Conservation (phyloP, 208 protist species). For the Crithidia expoeki region DNA sequence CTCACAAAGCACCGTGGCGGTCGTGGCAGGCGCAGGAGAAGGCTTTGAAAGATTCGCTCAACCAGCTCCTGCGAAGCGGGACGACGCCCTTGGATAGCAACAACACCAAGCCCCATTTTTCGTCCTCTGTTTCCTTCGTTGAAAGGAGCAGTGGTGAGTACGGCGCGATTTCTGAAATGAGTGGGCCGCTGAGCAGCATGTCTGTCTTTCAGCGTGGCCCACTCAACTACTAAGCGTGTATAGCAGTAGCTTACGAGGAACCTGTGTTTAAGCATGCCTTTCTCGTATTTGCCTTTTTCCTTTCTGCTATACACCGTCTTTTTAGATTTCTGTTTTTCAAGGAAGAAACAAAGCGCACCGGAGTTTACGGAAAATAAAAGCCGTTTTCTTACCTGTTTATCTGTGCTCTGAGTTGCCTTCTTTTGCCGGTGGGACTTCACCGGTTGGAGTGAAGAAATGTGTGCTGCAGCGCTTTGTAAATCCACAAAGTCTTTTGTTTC, state of each 20-base stretch:
- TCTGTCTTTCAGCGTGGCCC: slow-evolving; percentile 4
- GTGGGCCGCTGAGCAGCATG: slow-evolving; percentile 28
- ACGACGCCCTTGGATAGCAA: not conserved
- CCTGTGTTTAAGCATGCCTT: not conserved
- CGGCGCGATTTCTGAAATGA: not conserved
- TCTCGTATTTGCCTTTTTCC: too few relatives aligned
- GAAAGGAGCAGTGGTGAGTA: slow-evolving; percentile 6
- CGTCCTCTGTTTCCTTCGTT: not conserved
- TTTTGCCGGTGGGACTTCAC: too few relatives aligned
- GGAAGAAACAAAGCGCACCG: too few relatives aligned
- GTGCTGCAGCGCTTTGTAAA: too few relatives aligned
- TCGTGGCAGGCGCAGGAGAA: slow-evolving; percentile 25
- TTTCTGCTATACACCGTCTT: not conserved
- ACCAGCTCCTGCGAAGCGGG: slow-evolving; percentile 12
- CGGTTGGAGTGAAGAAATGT: too few relatives aligned
- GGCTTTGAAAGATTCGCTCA: slow-evolving; percentile 29
- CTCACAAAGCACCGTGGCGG: slow-evolving; percentile 11
- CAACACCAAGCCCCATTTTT: not conserved
- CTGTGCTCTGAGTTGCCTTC: too few relatives aligned
- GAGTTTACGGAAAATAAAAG: too few relatives aligned
- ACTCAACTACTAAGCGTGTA: slow-evolving; percentile 7
- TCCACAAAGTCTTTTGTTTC: too few relatives aligned
- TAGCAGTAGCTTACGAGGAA: too few relatives aligned
- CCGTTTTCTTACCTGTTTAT: not conserved
- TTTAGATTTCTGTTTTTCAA: not conserved